Evolutionary conservation across 768 basidiomycete genomes (phyloP).

Genomic region (Suillus discolor): DNA sequence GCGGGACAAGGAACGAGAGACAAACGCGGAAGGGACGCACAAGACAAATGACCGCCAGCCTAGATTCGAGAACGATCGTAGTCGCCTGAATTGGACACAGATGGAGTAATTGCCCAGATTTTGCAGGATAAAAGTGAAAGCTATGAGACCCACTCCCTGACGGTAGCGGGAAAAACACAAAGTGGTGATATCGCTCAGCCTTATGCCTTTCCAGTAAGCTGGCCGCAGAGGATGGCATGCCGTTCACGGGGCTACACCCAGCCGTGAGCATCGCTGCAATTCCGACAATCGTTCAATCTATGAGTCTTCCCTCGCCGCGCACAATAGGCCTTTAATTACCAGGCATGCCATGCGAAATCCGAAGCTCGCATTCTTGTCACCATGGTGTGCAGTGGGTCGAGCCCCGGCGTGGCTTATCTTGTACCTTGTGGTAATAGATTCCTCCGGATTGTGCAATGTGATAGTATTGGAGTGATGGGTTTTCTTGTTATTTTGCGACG

Average conservation of each 20-base stretch:
- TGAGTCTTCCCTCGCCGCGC: neutral
- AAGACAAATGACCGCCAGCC: too few species aligned
- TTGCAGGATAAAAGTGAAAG: too few species aligned
- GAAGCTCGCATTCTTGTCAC: neutral
- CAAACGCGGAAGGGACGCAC: too few species aligned
- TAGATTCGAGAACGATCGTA: too few species aligned
- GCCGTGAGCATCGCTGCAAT: neutral
- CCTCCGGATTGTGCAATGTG: neutral
- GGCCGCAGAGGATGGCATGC: neutral
- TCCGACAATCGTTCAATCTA: neutral
- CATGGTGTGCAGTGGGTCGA: neutral
- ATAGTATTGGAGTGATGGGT: neutral
- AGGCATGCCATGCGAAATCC: neutral
- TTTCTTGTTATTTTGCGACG: neutral
- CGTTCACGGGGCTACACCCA: neutral
- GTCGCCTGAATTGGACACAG: too few species aligned
- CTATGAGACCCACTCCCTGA: too few species aligned
- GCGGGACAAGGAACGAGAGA: too few species aligned
- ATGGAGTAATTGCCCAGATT: too few species aligned
- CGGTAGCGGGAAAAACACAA: conserved; percentile 7
- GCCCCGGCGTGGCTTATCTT: neutral
- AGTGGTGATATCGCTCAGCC: conserved; percentile 23
- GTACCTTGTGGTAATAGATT: neutral
- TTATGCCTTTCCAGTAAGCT: conserved; percentile 46
- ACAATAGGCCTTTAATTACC: neutral